Evolutionary conservation across 2,329 filamentous ascomycete species (phyloP), one percentile per base, ranked within the genome.

Genomic region (Chaetomiaceae sp.): DNA sequence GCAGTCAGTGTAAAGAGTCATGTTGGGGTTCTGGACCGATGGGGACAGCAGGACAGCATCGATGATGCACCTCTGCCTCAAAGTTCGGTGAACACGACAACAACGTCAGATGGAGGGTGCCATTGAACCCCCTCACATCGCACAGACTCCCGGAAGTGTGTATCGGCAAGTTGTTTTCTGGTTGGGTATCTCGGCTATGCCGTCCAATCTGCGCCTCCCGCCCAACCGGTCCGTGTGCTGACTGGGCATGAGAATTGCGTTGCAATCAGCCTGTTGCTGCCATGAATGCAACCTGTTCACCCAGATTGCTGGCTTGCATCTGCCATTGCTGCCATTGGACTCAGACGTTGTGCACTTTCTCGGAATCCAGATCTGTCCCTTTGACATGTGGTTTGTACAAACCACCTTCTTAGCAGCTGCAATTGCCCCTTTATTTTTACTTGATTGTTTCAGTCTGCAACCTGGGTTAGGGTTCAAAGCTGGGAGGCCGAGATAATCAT

Each of bases 201-300:
- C 17, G 14, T 19, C 45, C 37, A 34, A 31, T 39, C 25, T 25
- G 9, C 13, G 4, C n/a, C 13, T 7, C 9, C 31, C 14, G 35
- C 34, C 38, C 38, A 3, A 31, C 34, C 8, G 19, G 27, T 20
- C 19, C 34, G 25, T 16, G 45, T 9, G 4, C 19, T 6, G 8
- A 12, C 6, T 16, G 31, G 3, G 17, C 23, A 16, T 40, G 8
- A 9, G 8, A 9, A 31, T 40, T 17, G 37, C 5, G 30, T 43
- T 43, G 46, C 46, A 42, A 47, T 48, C 46, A 48, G 46, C 38
- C 38, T 48, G 46, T 48, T 35, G 46, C 23, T 14, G 17, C n/a
- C 38, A n/a, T n/a, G n/a, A n/a, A n/a, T n/a, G n/a, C n/a, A n/a
- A n/a, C n/a, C n/a, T n/a, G n/a, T 41, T 42, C 45, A 17, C 5